Conservation (phyloP, 805 yeast genomes). For the Candida coquimbonensis region DNA sequence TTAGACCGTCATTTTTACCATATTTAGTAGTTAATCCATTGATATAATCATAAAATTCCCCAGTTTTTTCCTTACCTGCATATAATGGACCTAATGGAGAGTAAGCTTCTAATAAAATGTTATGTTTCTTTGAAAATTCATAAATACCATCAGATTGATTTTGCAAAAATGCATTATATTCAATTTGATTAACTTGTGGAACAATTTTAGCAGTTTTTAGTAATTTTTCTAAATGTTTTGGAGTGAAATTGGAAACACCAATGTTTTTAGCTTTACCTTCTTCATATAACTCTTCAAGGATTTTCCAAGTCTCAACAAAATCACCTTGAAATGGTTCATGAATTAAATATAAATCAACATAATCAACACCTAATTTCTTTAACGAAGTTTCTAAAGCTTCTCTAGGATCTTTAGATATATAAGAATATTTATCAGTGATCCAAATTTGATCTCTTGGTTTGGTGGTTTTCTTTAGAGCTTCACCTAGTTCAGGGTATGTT, state of each 20-base stretch:
- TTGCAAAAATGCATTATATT: slow-evolving; percentile 57
- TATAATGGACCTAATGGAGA: slow-evolving; percentile 60
- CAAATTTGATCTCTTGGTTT: slow-evolving; percentile 43
- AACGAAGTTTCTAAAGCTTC: slow-evolving; percentile 34
- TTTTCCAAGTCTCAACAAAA: slow-evolving; percentile 45
- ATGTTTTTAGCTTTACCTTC: slow-evolving; percentile 49
- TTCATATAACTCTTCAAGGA: slow-evolving; percentile 39
- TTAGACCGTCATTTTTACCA: slow-evolving; percentile 50
- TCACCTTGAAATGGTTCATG: slow-evolving; percentile 40
- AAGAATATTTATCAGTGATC: slow-evolving; percentile 47
- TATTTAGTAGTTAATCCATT: slow-evolving; percentile 49
- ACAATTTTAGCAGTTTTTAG: slow-evolving; percentile 30
- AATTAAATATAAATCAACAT: slow-evolving; percentile 46
- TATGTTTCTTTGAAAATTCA: slow-evolving; percentile 41
- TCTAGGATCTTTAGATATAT: slow-evolving; percentile 30
- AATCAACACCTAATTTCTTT: slow-evolving; percentile 33
- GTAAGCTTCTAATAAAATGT: slow-evolving; percentile 56
- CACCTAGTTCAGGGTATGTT: slow-evolving; percentile 47
- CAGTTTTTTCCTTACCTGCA: slow-evolving; percentile 37
- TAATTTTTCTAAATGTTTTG: slow-evolving; percentile 37
- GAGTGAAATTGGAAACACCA: slow-evolving; percentile 56
- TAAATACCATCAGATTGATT: slow-evolving; percentile 58
- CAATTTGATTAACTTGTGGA: slow-evolving; percentile 60
- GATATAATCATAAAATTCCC: slow-evolving; percentile 31
- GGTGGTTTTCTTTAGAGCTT: slow-evolving; percentile 35